Evolutionary conservation across 148 eudicot species (phyloP).

Genomic region (Rhododendron molle): DNA sequence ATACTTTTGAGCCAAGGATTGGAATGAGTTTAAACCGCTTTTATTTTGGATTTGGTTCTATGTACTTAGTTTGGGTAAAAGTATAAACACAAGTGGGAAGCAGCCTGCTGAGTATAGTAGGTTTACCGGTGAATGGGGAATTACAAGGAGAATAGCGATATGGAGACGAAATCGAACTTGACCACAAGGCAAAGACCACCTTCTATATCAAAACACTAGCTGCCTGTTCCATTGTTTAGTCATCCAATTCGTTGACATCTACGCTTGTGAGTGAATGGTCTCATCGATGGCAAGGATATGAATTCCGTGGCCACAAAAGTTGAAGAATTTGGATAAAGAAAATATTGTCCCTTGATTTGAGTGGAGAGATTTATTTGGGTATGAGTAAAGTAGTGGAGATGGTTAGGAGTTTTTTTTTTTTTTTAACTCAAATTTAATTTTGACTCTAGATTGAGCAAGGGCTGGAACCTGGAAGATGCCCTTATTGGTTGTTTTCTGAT

Average conservation of each 20-base stretch:
- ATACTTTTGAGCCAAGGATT: background rate
- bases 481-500: background rate
- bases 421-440: too few species aligned
- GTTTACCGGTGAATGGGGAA: background rate
- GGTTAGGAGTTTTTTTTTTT: too few species aligned
- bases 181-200: background rate
- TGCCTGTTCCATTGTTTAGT: background rate
- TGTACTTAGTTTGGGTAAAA: background rate
- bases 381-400: background rate
- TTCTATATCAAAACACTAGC: background rate
- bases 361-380: background rate
- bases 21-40: background rate
- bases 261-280: background rate
- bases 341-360: background rate
- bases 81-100: background rate
- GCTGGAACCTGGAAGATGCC: background rate
- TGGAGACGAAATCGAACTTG: background rate
- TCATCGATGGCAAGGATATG: background rate
- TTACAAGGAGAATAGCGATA: background rate
- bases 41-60: too few species aligned
- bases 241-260: background rate
- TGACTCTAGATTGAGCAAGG: too few species aligned
- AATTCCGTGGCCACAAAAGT: background rate
- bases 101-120: background rate
- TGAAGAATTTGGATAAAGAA: too few species aligned